phyloP scores from a whole-genome alignment of 2,329 filamentous ascomycete genomes.

The Venturia oleaginea region DNA sequence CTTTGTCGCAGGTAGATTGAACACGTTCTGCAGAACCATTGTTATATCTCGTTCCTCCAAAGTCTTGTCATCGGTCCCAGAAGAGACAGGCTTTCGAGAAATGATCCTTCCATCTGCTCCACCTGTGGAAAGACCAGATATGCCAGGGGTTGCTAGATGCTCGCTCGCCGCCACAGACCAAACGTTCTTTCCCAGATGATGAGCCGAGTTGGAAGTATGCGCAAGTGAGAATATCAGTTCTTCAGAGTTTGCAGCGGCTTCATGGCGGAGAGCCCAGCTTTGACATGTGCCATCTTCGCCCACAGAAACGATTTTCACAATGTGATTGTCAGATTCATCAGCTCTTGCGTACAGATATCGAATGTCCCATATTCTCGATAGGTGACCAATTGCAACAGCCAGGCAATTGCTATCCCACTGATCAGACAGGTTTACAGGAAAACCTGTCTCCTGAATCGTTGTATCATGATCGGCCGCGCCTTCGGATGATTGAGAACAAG shows the following conservation, averaged over 20 bases:
- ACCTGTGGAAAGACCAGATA: slow-evolving; percentile 49
- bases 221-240: slow-evolving; percentile 31
- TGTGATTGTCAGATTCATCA: slow-evolving; percentile 10
- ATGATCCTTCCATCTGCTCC: slow-evolving; percentile 68
- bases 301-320: slow-evolving; percentile 56
- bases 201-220: slow-evolving; percentile 44
- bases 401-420: slow-evolving; percentile 36
- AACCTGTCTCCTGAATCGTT: slow-evolving; percentile 10
- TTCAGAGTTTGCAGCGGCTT: slow-evolving; percentile 8
- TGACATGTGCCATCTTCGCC: slow-evolving; percentile 77
- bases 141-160: slow-evolving; percentile 25
- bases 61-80: neutral
- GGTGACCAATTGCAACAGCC: slow-evolving; percentile 74
- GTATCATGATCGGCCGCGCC: neutral
- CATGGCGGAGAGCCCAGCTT: slow-evolving; percentile 49
- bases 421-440: slow-evolving; percentile 31
- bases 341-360: slow-evolving; percentile 46
- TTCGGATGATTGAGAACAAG: neutral
- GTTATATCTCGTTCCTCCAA: neutral
- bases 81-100: neutral
- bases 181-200: slow-evolving; percentile 80
- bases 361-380: slow-evolving; percentile 83
- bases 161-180: slow-evolving; percentile 59
- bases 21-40: neutral
- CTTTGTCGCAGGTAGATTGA: neutral